Evolutionary conservation across 129 eudicot species (phyloP), one percentile per base, ranked within the genome.

Genomic region (Chrysanthemum seticuspe): DNA sequence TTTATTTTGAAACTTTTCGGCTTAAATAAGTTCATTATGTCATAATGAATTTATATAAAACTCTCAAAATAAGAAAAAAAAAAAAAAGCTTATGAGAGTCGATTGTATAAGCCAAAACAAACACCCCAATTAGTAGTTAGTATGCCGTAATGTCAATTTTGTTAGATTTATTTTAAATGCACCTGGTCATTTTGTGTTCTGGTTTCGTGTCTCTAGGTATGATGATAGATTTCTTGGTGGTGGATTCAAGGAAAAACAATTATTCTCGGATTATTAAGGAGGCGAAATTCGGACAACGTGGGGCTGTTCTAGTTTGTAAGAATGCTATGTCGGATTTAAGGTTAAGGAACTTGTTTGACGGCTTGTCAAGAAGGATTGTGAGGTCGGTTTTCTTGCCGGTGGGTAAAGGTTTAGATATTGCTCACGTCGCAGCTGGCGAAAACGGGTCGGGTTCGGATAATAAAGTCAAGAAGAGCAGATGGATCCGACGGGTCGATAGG

Each of bases 271-370:
- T 89, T 13, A 47, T 89, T 1, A 79, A 79, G 75, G 87, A 25
- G 81, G 98, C 96, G 14, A 92, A 83, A 64, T 75, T 92, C 14
- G 89, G 98, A 11, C 47, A 78, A 15, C 85, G 90, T 70, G 98
- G 98, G 45, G 98, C 98, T 4, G 98, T 93, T 49, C 16, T 93
- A 72, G 78, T 93, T 1, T 81, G 95, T 57, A 89, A 93, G 65
- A 89, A 92, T 69, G 95, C 89, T 1, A 62, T 69, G 60, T 81
- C 82, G 23, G 92, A 80, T 48, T 83, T 73, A 49, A 31, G 85
- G 84, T 87, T 90, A 90, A 72, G 88, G 2, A 73, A 80, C 45
- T 74, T 84, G 16, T 67, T 93, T 16, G 92, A 74, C 0, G 86
- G 85, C 6, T 80, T 75, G 6, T 76, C 87, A 48, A 77, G 95